Evolutionary conservation across 192 early-diverging fungal genomes (phyloP), one percentile per base, ranked within the genome.

Genomic region (Linnemannia exigua): DNA sequence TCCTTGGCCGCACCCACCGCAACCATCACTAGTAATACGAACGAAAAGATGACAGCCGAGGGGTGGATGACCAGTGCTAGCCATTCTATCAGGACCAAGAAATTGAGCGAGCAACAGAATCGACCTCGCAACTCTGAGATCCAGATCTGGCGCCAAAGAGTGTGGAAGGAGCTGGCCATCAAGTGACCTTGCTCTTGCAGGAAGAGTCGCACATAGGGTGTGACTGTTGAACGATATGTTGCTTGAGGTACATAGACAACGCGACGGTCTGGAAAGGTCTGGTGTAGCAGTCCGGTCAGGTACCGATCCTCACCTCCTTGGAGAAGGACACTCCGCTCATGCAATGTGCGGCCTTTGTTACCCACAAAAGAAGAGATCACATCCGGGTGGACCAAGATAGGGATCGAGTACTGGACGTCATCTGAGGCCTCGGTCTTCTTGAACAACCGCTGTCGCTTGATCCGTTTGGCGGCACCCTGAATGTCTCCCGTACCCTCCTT

Each of bases 311-410:
- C 82, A 9, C 35, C 72, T 7, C 68, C 61, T 28, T 50, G n/a
- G 12, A 67, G 28, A 41, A 83, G 35, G 46, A 72, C 8, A 16
- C 61, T 77, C 5, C 74, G 75, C 14, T 83, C 70, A 61, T 83
- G 81, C 22, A 74, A 35, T 11, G 72, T 75, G 20, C 38, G 67
- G 15, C 67, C 46, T 51, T 69, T 73, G 37, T 68, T 61, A 19
- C 28, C 75, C 14, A 52, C 61, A 74, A 66, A 83, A 9, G 58
- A 69, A 19, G 61, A 44, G 4, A 73, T 73, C 8, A 84, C 76
- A 25, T 77, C 76, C 48, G 82, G 82, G 61, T 84, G 82, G 17
- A 84, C 37, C 31, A 79, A 15, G 17, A 84, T 79, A 3, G 82
- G 82, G 15, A 75, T 38, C 31, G 25, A 78, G 20, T 80, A 74